Conservation (phyloP, 805 yeast genomes). For the Barnettozyma sucrosica region DNA sequence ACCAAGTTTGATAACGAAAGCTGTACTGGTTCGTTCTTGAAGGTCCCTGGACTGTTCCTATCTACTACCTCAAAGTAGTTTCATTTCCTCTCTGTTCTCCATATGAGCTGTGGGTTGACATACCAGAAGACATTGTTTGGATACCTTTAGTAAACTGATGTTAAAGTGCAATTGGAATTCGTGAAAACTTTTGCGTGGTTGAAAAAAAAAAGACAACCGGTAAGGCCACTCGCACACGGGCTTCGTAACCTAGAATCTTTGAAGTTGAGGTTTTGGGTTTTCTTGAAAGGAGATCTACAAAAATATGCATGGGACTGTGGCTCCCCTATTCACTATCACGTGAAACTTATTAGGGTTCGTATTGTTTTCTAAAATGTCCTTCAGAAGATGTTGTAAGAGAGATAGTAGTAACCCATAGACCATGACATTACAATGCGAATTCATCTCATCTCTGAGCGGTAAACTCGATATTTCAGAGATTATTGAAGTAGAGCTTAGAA, state of each 20-base stretch:
- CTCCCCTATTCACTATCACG: neutral
- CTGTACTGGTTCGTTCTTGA: neutral
- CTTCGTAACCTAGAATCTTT: slow-evolving; percentile 3
- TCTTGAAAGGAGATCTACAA: neutral
- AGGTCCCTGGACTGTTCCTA: neutral
- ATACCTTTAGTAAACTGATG: slow-evolving; percentile 15
- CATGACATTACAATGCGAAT: too few species aligned
- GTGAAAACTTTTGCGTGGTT: slow-evolving; percentile 27
- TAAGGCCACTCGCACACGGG: slow-evolving; percentile 5
- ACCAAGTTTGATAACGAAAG: neutral
- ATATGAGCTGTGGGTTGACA: slow-evolving; percentile 12
- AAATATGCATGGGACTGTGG: neutral
- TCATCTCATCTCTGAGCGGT: too few species aligned
- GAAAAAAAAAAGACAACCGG: slow-evolving; percentile 7
- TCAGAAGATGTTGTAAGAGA: too few species aligned
- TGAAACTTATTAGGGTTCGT: neutral
- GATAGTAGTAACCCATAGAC: too few species aligned
- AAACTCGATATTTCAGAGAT: too few species aligned
- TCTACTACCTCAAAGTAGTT: neutral
- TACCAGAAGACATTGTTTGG: slow-evolving; percentile 27
- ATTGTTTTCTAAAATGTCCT: neutral
- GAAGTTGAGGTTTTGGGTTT: neutral
- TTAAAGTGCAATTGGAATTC: slow-evolving; percentile 7
- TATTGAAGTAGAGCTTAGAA: too few species aligned
- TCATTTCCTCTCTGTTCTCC: neutral